Percentiles rank a stretch among this genome's conserved stretches.
Conservation (phyloP, 2,329 filamentous ascomycete species). For the Xylaria sp. region DNA sequence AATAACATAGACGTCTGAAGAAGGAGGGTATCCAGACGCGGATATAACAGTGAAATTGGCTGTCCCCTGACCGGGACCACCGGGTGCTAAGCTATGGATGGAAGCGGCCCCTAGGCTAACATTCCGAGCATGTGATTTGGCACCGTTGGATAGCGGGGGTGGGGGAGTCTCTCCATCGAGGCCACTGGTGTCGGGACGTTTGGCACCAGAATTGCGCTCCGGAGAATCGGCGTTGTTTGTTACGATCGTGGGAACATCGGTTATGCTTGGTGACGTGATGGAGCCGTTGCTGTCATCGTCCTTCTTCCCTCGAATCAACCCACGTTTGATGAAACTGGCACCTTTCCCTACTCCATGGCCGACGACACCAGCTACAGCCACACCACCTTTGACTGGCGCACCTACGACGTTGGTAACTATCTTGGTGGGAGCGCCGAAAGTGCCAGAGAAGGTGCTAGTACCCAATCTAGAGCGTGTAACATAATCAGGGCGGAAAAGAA, state of each 20-base stretch:
- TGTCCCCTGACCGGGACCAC: conserved; percentile 73
- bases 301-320: conserved; percentile 77
- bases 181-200: conserved; percentile 55
- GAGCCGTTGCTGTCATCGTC: conserved; percentile 66
- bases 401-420: conserved; percentile 85
- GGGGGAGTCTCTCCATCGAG: conserved; percentile 49
- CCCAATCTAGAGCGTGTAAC: conserved; percentile 88
- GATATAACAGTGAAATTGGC: conserved; percentile 84
- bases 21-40: conserved; percentile 79
- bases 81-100: conserved; percentile 70
- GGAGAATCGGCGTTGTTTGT: conserved; percentile 56
- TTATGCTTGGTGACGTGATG: conserved; percentile 53
- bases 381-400: conserved; percentile 93
- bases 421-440: conserved; percentile 86
- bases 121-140: conserved; percentile 60
- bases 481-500: conserved; percentile 94
- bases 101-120: conserved; percentile 74
- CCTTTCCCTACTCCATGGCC: conserved; percentile 87
- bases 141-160: conserved; percentile 48
- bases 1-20: conserved; percentile 81
- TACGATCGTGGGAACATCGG: conserved; percentile 57
- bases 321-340: conserved; percentile 88
- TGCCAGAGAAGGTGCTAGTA: conserved; percentile 91
- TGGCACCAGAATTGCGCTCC: conserved; percentile 52
- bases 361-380: conserved; percentile 76